Base-by-base conservation (phyloP, 2,329 filamentous ascomycete genomes). In the Echinosphaeria canescens region DNA sequence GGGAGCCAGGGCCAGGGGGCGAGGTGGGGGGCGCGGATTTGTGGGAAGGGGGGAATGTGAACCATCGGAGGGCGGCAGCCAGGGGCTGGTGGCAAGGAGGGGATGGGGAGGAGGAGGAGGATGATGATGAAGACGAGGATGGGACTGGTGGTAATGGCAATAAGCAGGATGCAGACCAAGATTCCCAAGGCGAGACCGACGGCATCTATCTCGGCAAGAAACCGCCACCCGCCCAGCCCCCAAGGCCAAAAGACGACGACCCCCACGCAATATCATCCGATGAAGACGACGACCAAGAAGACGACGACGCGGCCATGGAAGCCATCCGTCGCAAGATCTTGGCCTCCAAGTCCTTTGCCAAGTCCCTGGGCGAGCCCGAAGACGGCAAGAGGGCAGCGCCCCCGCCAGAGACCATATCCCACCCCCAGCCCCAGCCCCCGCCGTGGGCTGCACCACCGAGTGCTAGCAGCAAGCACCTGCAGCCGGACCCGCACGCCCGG, bases 1-100 rank as follows among this genome's bases (percentile, higher is more conserved):
- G 84, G 33, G 68, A 68, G 29, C n/a, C n/a, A n/a, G n/a, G n/a
- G n/a, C n/a, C n/a, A n/a, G n/a, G n/a, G n/a, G n/a, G n/a, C n/a
- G 64, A 68, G 22, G 59, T 54, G 15, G 68, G 67, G 16, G 62
- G 60, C 12, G 67, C 72, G 28, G 81, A 91, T 50, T 71, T 80
- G 30, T 95, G 85, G 88, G 75, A 71, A n/a, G 73, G 69, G 9
- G 85, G 85, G 5, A 95, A 95, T 40, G 69, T 75, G 38, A 95
- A 95, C 42, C 62, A 58, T 24, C 66, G 63, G 59, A 19, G 17
- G 10, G 17, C 17, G 17, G 10, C 7, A 19, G 17, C 17, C 64
- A 5, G 57, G 53, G 0, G 41, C n/a, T n/a, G n/a, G n/a, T n/a
- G n/a, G n/a, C n/a, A n/a, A n/a, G n/a, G n/a, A n/a, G n/a, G 43